These are phyloP conservation scores for Salvia miltiorrhiza DNA, from an alignment of 257 asterid genomes.

Conservation along the genomic window DNA sequence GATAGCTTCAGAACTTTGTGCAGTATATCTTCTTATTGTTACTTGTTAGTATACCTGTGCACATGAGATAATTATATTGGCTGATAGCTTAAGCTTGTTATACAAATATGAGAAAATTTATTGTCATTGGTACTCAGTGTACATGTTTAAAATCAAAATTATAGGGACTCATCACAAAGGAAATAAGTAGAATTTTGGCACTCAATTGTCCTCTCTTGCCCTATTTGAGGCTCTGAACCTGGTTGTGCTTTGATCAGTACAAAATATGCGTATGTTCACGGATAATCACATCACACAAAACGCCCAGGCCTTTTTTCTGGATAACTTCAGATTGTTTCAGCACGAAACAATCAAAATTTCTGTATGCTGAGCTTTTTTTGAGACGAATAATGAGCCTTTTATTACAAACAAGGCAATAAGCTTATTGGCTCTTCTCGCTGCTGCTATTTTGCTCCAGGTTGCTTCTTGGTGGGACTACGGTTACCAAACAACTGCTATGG, in stretches of 20 bases:
- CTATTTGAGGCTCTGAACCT: slow-evolving; percentile 9
- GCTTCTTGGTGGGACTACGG: slow-evolving; percentile 99
- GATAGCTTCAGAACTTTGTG: neutral
- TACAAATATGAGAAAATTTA: too few relatives aligned
- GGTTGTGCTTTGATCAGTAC: neutral
- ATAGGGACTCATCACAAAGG: neutral
- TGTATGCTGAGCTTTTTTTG: neutral
- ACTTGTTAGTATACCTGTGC: neutral
- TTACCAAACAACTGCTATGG: slow-evolving; percentile 99
- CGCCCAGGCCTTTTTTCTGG: neutral
- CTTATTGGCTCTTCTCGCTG: slow-evolving; percentile 19
- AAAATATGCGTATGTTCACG: neutral
- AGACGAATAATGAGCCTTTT: neutral
- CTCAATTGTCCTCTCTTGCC: neutral
- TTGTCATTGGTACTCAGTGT: neutral
- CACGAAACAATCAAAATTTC: neutral
- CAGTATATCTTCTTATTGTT: neutral
- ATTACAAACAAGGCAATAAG: neutral
- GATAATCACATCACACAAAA: neutral
- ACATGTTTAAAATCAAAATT: neutral
- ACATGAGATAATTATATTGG: too few relatives aligned
- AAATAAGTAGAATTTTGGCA: neutral
- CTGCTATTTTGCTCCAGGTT: slow-evolving; percentile 54
- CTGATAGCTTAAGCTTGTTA: neutral
- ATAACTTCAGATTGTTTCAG: slow-evolving; percentile 3